phyloP scores from a whole-genome alignment of 306 rosid species.

The Begonia loranthoides region DNA sequence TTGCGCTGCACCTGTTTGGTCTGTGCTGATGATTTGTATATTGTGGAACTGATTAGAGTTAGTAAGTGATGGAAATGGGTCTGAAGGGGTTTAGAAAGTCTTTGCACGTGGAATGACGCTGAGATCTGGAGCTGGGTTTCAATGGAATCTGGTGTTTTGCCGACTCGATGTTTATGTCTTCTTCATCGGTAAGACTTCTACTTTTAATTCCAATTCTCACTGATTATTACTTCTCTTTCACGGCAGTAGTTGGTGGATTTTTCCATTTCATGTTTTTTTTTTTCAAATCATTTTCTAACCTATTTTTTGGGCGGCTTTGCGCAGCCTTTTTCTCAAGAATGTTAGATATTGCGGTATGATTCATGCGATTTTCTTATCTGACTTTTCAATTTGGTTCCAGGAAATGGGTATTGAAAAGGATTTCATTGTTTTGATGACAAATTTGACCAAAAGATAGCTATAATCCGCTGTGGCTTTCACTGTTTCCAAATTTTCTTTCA shows the following conservation, averaged over 20 bases:
- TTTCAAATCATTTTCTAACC: constrained; percentile 12
- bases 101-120: constrained; percentile 19
- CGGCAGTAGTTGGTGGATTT: constrained; percentile 26
- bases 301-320: constrained; percentile 13
- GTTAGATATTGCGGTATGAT: neutral
- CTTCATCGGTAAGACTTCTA: constrained; percentile 32
- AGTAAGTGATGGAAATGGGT: constrained; percentile 23
- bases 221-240: neutral
- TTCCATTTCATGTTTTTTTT: constrained; percentile 14
- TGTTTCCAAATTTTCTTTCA: constrained; percentile 21
- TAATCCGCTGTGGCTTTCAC: constrained; percentile 12
- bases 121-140: constrained; percentile 51
- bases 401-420: constrained; percentile 26
- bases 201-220: constrained; percentile 26
- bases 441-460: neutral
- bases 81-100: constrained; percentile 5
- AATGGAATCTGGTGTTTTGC: constrained; percentile 27
- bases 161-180: constrained; percentile 14
- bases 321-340: neutral
- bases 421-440: constrained; percentile 12
- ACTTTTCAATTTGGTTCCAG: constrained; percentile 27
- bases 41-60: constrained; percentile 22
- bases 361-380: constrained; percentile 5
- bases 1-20: too few relatives aligned
- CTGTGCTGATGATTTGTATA: constrained; percentile 5